phyloP scores from a whole-genome alignment of 2,329 filamentous ascomycete species.

The Dactylellina haptotyla region DNA sequence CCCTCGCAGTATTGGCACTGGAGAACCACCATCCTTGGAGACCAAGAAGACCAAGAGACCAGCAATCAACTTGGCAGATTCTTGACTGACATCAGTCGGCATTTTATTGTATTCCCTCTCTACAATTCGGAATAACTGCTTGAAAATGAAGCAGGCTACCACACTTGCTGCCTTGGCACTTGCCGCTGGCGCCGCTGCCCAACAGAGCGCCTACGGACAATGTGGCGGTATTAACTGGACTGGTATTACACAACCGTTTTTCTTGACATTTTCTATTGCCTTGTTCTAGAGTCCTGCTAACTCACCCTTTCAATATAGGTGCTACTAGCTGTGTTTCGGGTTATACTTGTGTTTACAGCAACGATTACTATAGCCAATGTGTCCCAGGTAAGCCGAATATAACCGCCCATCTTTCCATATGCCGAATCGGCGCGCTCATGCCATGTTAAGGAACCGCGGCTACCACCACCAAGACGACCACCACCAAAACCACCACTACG shows the following conservation, averaged over 20 bases:
- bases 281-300: background rate
- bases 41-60: conserved; percentile 25
- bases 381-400: conserved; percentile 9
- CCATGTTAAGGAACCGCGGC: background rate
- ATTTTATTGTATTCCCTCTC: conserved; percentile 1
- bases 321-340: conserved; percentile 1
- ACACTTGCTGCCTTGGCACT: conserved; percentile 18
- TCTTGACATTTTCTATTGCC: background rate
- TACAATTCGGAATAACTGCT: background rate
- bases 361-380: conserved; percentile 35
- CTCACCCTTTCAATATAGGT: background rate
- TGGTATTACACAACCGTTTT: conserved; percentile 10
- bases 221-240: conserved; percentile 58
- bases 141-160: conserved; percentile 27
- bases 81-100: background rate
- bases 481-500: background rate
- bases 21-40: conserved; percentile 15
- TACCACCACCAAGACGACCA: conserved; percentile 1
- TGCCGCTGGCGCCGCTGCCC: conserved; percentile 38
- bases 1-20: conserved; percentile 26
- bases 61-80: conserved; percentile 9
- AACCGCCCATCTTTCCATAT: no score
- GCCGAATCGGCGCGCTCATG: no score
- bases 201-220: conserved; percentile 53
- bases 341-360: conserved; percentile 13